These are phyloP conservation scores for Trapa bicornis DNA, from an alignment of 345 rosid species.

Conservation along the genomic window DNA sequence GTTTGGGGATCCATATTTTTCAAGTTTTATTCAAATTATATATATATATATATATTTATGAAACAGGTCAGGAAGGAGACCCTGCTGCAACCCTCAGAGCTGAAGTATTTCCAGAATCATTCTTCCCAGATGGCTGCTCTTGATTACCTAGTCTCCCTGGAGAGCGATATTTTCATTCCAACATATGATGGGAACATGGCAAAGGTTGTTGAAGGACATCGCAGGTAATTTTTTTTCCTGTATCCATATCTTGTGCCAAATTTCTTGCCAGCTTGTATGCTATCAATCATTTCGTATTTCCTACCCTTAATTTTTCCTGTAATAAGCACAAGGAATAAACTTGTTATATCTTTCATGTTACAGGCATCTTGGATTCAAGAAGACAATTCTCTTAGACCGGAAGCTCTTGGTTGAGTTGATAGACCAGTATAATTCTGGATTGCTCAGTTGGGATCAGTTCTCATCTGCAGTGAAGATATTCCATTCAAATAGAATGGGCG, in stretches of 20 bases:
- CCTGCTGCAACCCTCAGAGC: conserved; percentile 18
- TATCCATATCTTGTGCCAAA: not conserved
- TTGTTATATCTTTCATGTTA: not conserved
- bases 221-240: conserved; percentile 15
- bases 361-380: too few relatives aligned
- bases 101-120: conserved; percentile 24
- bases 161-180: conserved; percentile 31
- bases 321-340: not conserved
- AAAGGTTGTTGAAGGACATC: conserved; percentile 38
- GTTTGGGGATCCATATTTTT: conserved; percentile 1
- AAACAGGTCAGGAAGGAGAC: conserved; percentile 39
- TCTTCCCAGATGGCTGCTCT: conserved; percentile 37
- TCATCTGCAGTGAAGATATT: too few relatives aligned
- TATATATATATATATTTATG: too few relatives aligned
- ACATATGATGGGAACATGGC: conserved; percentile 25
- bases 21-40: not conserved
- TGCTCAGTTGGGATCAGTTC: too few relatives aligned
- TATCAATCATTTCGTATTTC: not conserved
- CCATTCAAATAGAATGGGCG: too few relatives aligned
- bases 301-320: not conserved
- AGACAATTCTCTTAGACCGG: too few relatives aligned
- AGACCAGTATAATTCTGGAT: too few relatives aligned
- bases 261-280: not conserved
- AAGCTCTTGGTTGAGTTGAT: too few relatives aligned
- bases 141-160: conserved; percentile 31